Base-by-base conservation (phyloP, 805 yeast species). In the Barnettozyma botsteinii region DNA sequence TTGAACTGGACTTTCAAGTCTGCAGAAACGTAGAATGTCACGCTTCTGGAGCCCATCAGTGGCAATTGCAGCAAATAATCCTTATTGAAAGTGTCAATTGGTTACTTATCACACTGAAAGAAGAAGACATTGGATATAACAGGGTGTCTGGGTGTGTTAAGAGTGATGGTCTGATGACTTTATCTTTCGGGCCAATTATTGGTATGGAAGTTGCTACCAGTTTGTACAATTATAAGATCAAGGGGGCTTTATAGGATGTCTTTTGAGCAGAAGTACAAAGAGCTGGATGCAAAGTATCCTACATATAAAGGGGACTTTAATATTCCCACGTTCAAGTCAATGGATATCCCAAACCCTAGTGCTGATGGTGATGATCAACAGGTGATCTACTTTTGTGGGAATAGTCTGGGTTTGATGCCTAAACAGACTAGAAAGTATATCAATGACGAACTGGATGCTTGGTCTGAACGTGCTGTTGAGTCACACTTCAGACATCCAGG, bases 321-420 rank as follows among this genome's bases (percentile, higher is more conserved):
- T 22, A 61, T 82, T 27, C 96, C 96, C 7, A 83, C 93, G 0
- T 70, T 78, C 47, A 55, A 60, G 37, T 70, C 86, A 0, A 60
- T 85, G 48, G 89, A 84, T 0, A 51, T 45, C 7, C 30, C 42
- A n/a, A n/a, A n/a, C n/a, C n/a, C n/a, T n/a, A n/a, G n/a, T n/a
- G n/a, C n/a, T 18, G 39, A 25, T 3, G 20, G 37, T 27, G 26
- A 33, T 8, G 34, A 43, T 11, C 48, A 52, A 21, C 45, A 50
- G 8, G 65, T 74, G 11, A 66, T 72, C 18, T 91, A 89, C 56
- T 66, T 89, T 34, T 87, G 96, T 62, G 98, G 98, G 3, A 91
- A 89, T 65, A 86, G 96, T n/a, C 73, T 89, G 7, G 98, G 98
- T 0, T 64, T 89, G 43, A 84, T 87, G 89, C 97, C 98, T 0